Percentiles rank a stretch among this genome's conserved stretches.
Conservation (phyloP, 1,284 basidiomycete genomes). For the Ceratobasidium sp. region DNA sequence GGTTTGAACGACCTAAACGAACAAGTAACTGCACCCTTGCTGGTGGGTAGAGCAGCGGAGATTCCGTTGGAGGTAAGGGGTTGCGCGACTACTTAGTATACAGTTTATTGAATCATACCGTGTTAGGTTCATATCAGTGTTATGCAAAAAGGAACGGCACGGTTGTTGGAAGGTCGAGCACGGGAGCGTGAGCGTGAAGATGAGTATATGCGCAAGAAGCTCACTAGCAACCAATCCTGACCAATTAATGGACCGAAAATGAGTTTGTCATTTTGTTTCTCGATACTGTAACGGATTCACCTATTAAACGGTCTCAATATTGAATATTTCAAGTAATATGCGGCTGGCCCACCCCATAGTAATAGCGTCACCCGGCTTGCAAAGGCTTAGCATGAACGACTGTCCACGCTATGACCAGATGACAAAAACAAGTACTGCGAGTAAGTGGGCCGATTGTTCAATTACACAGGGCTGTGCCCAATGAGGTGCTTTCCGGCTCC, state of each 20-base stretch:
- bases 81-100: neutral
- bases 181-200: conserved; percentile 30
- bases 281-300: too few species aligned
- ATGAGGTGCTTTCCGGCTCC: too few species aligned
- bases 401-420: too few species aligned
- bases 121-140: conserved; percentile 40
- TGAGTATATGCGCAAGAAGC: conserved; percentile 8
- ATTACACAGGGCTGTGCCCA: too few species aligned
- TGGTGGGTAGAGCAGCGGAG: conserved; percentile 19
- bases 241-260: neutral
- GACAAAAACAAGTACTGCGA: too few species aligned
- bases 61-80: conserved; percentile 42
- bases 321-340: too few species aligned
- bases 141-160: conserved; percentile 42
- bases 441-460: too few species aligned
- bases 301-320: too few species aligned
- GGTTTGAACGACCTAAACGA: conserved; percentile 44
- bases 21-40: conserved; percentile 27
- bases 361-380: too few species aligned
- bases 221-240: neutral
- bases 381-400: too few species aligned
- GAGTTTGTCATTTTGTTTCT: too few species aligned
- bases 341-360: too few species aligned
- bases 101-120: neutral
- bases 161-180: conserved; percentile 26